Evolutionary conservation across 352 stramenopile genomes (phyloP), one percentile per base, ranked within the genome.

Genomic region (Globisporangium ultimum): DNA sequence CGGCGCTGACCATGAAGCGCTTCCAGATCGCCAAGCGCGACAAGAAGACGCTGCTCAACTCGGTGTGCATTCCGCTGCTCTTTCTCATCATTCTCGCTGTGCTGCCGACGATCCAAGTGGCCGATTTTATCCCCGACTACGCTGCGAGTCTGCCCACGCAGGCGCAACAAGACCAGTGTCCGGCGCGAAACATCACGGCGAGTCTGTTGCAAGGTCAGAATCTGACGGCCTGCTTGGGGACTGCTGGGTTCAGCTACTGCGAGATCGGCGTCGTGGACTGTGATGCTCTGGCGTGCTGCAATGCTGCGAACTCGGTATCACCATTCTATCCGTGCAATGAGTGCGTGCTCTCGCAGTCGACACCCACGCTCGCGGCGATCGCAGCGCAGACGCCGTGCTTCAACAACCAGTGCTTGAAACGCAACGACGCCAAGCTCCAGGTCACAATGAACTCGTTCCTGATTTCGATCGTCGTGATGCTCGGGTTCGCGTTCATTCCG

Each of bases 401-500:
- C 53, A 71, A 61, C 45, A 68, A 28, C 45, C 38, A 58, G 32
- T 78, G 71, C 51, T 12, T 83, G 41, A 28, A 61, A 3, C 53
- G 60, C 12, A 53, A 67, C 12, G 68, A 68, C 21, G 73, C 65
- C 20, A 78, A 80, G 60, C 53, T 80, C 2, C 71, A 84, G 59
- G 66, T 73, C 17, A 72, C 67, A 42, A 53, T 84, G 8, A 84
- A 84, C 57, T 58, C 70, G 13, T 82, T 84, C 38, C 47, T 82
- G 13, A 52, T 73, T 2, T 46, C 70, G 3, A 9, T 78, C 8
- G 57, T 84, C 40, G 63, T 74, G 21, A 70, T 80, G 56, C 64
- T 84, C 22, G 69, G 66, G 36, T 82, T 82, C 42, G 63, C 74
- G 10, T 84, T 84, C 48, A 59, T 84, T 2, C 74, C 74, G 1